phyloP scores from a whole-genome alignment of 805 yeast species.

The Starmerella riodocensis region DNA sequence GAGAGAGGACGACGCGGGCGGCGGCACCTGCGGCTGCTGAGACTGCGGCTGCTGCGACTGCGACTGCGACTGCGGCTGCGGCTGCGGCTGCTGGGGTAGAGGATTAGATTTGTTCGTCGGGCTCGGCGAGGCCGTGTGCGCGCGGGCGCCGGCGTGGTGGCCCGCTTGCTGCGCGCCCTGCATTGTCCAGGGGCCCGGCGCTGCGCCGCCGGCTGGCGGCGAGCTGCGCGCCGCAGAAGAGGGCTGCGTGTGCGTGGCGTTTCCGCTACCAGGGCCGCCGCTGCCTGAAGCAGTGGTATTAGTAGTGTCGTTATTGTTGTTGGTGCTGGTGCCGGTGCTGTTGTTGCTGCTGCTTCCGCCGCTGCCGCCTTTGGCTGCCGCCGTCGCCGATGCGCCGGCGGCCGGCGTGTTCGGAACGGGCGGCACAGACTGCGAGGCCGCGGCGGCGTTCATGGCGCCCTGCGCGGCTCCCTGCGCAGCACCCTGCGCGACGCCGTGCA shows the following conservation, averaged over 20 bases:
- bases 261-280: not conserved
- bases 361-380: not conserved
- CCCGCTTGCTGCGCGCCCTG: no score
- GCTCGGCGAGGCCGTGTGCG: no score
- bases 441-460: conserved; percentile 2
- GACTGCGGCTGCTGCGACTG: not conserved
- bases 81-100: no score
- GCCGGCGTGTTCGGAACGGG: not conserved
- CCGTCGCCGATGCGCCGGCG: not conserved
- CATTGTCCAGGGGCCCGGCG: not conserved
- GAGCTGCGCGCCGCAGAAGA: not conserved
- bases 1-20: no score
- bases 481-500: conserved; percentile 7
- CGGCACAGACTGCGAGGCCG: not conserved
- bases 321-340: not conserved
- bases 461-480: conserved; percentile 11
- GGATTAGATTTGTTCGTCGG: no score
- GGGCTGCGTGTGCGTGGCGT: not conserved
- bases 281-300: no score
- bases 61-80: not conserved
- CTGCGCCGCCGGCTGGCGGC: not conserved
- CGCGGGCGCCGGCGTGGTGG: no score
- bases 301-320: no score
- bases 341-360: not conserved
- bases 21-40: no score